Evolutionary conservation across 331 rosid genomes (phyloP).

Genomic region (Cydonia oblonga): DNA sequence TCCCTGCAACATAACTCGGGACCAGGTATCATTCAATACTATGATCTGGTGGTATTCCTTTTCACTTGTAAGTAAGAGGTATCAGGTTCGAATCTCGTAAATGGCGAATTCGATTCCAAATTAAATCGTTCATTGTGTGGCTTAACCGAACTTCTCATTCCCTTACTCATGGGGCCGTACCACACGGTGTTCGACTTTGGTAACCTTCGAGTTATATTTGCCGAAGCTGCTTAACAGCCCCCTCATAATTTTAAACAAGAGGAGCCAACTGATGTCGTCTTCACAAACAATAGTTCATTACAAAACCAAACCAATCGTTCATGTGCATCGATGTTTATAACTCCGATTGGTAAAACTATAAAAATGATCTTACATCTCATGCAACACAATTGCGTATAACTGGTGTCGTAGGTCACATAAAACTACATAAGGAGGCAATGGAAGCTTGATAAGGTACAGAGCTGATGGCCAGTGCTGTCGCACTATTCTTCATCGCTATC

Average conservation of each 20-base stretch:
- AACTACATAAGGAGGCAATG: not conserved
- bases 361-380: not conserved
- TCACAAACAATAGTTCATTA: too few species aligned
- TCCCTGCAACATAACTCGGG: not conserved
- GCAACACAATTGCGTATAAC: not conserved
- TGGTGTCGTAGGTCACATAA: not conserved
- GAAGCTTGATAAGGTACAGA: not conserved
- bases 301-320: not conserved
- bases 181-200: conserved; percentile 80
- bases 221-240: conserved; percentile 55
- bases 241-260: too few species aligned
- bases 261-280: too few species aligned
- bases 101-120: too few species aligned
- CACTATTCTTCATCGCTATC: conserved; percentile 61
- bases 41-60: too few species aligned
- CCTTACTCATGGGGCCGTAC: conserved; percentile 72
- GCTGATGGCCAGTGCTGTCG: not conserved
- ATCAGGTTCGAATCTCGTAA: too few species aligned
- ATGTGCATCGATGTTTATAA: not conserved
- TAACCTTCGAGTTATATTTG: conserved; percentile 57
- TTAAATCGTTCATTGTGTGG: too few species aligned
- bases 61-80: too few species aligned
- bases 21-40: too few species aligned
- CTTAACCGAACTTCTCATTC: too few species aligned
- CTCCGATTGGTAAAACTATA: not conserved